Conservation (phyloP, 306 rosid genomes). For the Casuarina glauca region DNA sequence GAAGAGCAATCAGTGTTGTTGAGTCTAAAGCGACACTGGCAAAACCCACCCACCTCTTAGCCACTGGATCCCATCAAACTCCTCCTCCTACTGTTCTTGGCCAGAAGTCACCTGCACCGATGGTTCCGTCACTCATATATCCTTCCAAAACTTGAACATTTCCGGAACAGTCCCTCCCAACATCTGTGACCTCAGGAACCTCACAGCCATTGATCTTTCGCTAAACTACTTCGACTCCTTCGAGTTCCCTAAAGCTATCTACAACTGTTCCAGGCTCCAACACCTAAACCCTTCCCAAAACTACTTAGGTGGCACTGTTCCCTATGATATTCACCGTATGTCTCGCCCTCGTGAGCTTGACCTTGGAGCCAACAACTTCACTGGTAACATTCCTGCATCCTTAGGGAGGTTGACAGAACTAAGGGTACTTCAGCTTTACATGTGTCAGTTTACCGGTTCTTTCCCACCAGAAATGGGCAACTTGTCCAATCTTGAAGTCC, state of each 20-base stretch:
- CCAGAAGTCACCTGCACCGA: constrained; percentile 49
- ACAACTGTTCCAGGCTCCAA: constrained; percentile 51
- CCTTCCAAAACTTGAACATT: constrained; percentile 17
- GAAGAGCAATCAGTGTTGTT: constrained; percentile 49
- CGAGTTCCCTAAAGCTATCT: constrained; percentile 54
- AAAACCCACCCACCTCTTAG: constrained; percentile 36
- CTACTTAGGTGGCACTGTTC: constrained; percentile 51
- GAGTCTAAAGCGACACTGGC: constrained; percentile 39
- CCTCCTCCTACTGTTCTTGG: constrained; percentile 52
- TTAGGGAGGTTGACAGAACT: constrained; percentile 49
- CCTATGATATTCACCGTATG: constrained; percentile 44
- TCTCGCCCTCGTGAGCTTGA: constrained; percentile 37
- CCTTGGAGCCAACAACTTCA: constrained; percentile 48
- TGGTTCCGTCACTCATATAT: constrained; percentile 40
- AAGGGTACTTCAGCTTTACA: constrained; percentile 28
- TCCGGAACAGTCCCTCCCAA: constrained; percentile 46
- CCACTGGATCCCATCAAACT: constrained; percentile 51
- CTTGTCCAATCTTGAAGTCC: constrained; percentile 53
- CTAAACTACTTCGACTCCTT: constrained; percentile 32
- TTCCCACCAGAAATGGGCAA: constrained; percentile 55
- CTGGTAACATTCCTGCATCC: constrained; percentile 54
- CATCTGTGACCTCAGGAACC: constrained; percentile 66
- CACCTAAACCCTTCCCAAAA: constrained; percentile 46
- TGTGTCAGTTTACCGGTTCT: constrained; percentile 42
- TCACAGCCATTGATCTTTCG: constrained; percentile 45